A percentile compares a stretch with the other conserved stretches of the same genome.
phyloP scores from a whole-genome alignment of 192 early-diverging fungal genomes.

The Thoreauomyces humboldtii region DNA sequence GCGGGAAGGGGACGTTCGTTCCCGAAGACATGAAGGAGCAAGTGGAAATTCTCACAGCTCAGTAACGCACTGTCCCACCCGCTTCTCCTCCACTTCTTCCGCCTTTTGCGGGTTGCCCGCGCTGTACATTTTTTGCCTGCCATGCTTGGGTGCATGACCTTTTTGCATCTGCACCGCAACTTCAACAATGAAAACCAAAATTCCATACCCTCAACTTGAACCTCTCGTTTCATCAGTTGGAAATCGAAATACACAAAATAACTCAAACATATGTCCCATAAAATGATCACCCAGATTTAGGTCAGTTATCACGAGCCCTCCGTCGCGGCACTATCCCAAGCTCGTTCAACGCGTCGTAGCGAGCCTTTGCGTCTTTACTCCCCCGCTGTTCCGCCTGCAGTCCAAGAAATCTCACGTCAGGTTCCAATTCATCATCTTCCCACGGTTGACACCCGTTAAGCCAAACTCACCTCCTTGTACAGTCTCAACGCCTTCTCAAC shows the following conservation, averaged over 20 bases:
- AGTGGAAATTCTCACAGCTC: constrained; percentile 9
- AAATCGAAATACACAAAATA: too few species aligned
- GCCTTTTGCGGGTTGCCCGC: too few species aligned
- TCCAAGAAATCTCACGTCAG: not conserved
- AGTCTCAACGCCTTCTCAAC: constrained; percentile 36
- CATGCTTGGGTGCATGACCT: too few species aligned
- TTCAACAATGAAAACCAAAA: too few species aligned
- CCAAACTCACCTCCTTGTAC: constrained; percentile 40
- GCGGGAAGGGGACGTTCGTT: constrained; percentile 12
- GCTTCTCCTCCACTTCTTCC: too few species aligned
- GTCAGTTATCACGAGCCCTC: too few species aligned
- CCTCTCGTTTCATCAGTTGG: too few species aligned
- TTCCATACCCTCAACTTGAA: too few species aligned
- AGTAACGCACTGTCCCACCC: too few species aligned
- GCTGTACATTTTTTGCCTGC: not conserved
- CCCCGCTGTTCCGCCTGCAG: not conserved
- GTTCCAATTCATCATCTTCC: not conserved
- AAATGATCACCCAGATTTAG: too few species aligned
- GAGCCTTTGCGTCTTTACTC: not conserved
- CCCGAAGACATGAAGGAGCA: not conserved
- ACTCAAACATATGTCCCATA: too few species aligned
- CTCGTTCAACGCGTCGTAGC: not conserved
- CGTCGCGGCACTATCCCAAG: not conserved
- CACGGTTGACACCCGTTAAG: not conserved
- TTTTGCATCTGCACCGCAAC: too few species aligned